Evolutionary conservation across 441 rosid species (phyloP).

Genomic region (Aleurites moluccanus): DNA sequence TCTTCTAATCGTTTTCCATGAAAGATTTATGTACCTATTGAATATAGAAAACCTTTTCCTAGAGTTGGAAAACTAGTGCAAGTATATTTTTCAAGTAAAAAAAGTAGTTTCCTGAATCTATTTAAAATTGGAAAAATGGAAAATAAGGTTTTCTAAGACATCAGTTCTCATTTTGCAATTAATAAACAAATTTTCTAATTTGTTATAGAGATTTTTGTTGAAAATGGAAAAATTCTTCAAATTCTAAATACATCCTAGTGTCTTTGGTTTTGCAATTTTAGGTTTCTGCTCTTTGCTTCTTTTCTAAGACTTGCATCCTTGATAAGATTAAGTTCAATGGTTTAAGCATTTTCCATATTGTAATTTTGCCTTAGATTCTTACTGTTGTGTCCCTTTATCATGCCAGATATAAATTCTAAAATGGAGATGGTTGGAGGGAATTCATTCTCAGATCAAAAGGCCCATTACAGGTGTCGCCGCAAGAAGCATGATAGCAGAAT

Average conservation of each 20-base stretch:
- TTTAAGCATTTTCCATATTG: not conserved
- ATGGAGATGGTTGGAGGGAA: slow-evolving; percentile 73
- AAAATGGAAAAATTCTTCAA: no score
- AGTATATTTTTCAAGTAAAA: not conserved
- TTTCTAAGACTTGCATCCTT: no score
- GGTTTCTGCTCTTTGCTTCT: no score
- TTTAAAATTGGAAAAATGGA: not conserved
- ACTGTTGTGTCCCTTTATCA: slow-evolving; percentile 17
- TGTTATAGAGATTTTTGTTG: no score
- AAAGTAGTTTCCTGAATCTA: not conserved
- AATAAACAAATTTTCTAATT: no score
- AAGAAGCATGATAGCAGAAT: slow-evolving; percentile 84
- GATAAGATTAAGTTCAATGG: slow-evolving; percentile 1
- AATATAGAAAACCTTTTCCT: no score
- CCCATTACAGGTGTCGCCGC: slow-evolving; percentile 75
- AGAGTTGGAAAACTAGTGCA: not conserved
- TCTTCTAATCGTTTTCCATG: not conserved
- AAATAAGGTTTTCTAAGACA: not conserved
- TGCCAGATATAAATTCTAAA: slow-evolving; percentile 47
- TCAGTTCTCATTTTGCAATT: no score
- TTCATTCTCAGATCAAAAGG: slow-evolving; percentile 65
- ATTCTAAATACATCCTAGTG: no score
- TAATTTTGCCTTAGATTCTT: not conserved
- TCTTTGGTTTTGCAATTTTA: no score
- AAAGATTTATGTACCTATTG: not conserved